These are phyloP conservation scores for Cercospora berteroae DNA, from an alignment of 2,329 filamentous ascomycete genomes.

Conservation along the genomic window DNA sequence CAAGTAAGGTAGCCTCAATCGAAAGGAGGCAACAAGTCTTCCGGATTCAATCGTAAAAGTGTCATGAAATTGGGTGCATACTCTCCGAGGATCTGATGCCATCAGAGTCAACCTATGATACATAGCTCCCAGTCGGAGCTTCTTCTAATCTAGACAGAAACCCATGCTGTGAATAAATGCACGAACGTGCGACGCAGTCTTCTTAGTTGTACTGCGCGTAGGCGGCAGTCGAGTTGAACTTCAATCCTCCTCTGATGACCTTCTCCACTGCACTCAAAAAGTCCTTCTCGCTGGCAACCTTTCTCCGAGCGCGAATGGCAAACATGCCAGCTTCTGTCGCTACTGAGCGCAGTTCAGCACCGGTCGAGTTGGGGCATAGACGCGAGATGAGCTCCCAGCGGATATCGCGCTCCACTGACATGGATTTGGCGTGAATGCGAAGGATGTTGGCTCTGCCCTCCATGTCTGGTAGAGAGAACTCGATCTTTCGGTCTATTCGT, in stretches of 20 bases:
- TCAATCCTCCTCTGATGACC: slow-evolving; percentile 98
- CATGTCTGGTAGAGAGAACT: slow-evolving; percentile 95
- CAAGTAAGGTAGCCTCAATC: background rate
- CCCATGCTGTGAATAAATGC: slow-evolving; percentile 19
- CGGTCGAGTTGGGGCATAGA: slow-evolving; percentile 94
- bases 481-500: slow-evolving; percentile 97
- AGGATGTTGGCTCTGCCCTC: slow-evolving; percentile 97
- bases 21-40: background rate
- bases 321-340: slow-evolving; percentile 99
- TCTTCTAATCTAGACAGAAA: slow-evolving; percentile 17
- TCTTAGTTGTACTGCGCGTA: slow-evolving; percentile 98
- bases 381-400: slow-evolving; percentile 98
- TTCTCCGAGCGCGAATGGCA: slow-evolving; percentile 87
- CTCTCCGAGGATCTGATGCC: slow-evolving; percentile 1
- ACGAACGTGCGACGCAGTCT: background rate
- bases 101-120: slow-evolving; percentile 4
- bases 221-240: slow-evolving; percentile 97
- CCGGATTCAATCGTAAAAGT: background rate
- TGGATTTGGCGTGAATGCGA: slow-evolving; percentile 97
- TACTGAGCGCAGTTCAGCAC: slow-evolving; percentile 91
- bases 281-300: slow-evolving; percentile 98
- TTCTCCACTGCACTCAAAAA: slow-evolving; percentile 98
- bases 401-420: slow-evolving; percentile 98
- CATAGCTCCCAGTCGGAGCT: slow-evolving; percentile 20
- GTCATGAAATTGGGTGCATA: background rate